Conservation (phyloP, 2,329 filamentous ascomycete genomes). For the Trichophyton equinum region DNA sequence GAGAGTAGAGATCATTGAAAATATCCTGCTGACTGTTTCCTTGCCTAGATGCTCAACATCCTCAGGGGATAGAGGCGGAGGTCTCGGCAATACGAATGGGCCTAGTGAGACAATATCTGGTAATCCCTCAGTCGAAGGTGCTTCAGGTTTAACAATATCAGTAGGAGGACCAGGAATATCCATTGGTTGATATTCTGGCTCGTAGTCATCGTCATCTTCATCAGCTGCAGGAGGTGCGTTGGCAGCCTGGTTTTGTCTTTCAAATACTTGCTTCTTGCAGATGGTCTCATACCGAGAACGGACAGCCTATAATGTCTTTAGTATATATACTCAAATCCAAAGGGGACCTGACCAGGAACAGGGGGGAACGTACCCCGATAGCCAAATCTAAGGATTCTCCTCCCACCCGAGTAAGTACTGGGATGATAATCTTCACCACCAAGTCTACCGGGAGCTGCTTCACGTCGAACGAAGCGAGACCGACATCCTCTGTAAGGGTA, state of each 20-base stretch:
- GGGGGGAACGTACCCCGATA: constrained; percentile 45
- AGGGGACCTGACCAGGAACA: neutral
- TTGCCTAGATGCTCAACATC: constrained; percentile 63
- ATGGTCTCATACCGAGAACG: constrained; percentile 28
- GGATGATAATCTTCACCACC: constrained; percentile 68
- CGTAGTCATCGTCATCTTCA: constrained; percentile 83
- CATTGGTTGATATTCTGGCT: constrained; percentile 68
- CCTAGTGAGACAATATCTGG: constrained; percentile 49
- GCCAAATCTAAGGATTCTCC: constrained; percentile 56
- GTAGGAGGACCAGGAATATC: constrained; percentile 36
- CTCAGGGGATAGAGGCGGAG: constrained; percentile 58
- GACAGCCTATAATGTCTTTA: constrained; percentile 21
- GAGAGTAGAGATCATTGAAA: constrained; percentile 61
- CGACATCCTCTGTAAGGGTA: constrained; percentile 65
- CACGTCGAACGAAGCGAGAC: constrained; percentile 69
- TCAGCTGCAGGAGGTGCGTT: constrained; percentile 20
- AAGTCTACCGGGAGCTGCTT: constrained; percentile 63
- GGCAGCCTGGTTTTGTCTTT: constrained; percentile 17
- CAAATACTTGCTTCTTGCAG: constrained; percentile 24
- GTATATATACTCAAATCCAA: too few species aligned
- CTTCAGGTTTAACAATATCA: constrained; percentile 52
- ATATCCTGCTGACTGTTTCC: constrained; percentile 61
- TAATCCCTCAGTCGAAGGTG: constrained; percentile 62
- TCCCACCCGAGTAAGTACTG: constrained; percentile 62
- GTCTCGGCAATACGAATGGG: constrained; percentile 66